phyloP scores from a whole-genome alignment of 169 alveolate genomes.

The Neospora caninum region DNA sequence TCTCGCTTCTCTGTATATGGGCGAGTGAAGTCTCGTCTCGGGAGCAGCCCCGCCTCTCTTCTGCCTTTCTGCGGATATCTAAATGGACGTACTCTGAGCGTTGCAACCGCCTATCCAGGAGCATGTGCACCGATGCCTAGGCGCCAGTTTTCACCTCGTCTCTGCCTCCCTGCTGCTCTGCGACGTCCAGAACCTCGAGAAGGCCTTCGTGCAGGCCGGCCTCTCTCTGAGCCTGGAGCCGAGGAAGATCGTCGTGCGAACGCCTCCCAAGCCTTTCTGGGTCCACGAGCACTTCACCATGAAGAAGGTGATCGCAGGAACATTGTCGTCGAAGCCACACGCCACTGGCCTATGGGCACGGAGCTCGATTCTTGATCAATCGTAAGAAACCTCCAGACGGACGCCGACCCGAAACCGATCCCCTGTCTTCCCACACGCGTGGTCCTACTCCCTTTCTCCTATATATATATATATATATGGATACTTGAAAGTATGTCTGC shows the following conservation, averaged over 20 bases:
- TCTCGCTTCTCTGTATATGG: too few relatives aligned
- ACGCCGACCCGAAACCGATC: not conserved
- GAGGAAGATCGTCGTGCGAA: not conserved
- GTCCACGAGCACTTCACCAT: not conserved
- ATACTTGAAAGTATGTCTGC: not conserved
- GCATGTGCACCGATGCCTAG: too few relatives aligned
- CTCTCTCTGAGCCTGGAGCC: not conserved
- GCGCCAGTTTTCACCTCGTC: too few relatives aligned
- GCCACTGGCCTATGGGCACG: not conserved
- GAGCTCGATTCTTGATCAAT: not conserved
- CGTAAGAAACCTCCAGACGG: not conserved
- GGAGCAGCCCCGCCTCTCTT: too few relatives aligned
- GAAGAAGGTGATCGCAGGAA: conserved; percentile 4
- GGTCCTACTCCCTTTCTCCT: too few relatives aligned
- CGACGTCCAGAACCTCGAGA: not conserved
- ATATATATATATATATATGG: not conserved
- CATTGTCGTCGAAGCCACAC: not conserved
- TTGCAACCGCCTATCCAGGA: too few relatives aligned
- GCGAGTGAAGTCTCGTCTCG: too few relatives aligned
- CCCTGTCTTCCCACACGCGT: too few relatives aligned
- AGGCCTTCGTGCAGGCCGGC: not conserved
- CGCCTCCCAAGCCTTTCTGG: conserved; percentile 7
- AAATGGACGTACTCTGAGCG: too few relatives aligned
- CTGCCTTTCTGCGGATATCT: too few relatives aligned
- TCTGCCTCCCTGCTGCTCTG: too few relatives aligned